Conservation (phyloP, 148 eudicot species). For the Pouteria glomerata region DNA sequence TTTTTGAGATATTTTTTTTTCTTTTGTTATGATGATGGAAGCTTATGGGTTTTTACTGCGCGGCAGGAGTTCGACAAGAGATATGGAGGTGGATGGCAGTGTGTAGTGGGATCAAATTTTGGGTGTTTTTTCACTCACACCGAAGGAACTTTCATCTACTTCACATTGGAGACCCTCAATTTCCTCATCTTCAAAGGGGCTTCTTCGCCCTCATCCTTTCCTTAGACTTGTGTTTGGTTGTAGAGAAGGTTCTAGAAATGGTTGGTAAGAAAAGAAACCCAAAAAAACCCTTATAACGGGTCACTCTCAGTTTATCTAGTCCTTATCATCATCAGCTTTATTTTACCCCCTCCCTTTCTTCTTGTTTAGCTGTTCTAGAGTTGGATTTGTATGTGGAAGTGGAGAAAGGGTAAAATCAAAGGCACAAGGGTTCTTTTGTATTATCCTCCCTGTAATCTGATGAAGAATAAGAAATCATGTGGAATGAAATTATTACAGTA, state of each 20-base stretch:
- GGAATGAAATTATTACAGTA: too few relatives aligned
- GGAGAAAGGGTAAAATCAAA: neutral
- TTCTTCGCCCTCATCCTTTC: conserved; percentile 22
- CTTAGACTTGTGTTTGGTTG: neutral
- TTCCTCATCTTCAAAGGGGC: conserved; percentile 98
- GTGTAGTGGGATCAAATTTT: conserved; percentile 95
- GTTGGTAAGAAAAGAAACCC: neutral
- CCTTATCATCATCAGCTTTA: neutral
- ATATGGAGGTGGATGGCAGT: conserved; percentile 95
- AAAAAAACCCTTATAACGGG: too few relatives aligned
- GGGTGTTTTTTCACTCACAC: conserved; percentile 92
- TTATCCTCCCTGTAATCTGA: too few relatives aligned
- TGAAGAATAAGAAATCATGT: too few relatives aligned
- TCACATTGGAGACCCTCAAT: conserved; percentile 82
- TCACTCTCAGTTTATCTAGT: too few relatives aligned
- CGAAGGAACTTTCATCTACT: conserved; percentile 88
- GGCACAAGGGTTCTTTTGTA: too few relatives aligned
- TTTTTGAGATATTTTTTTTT: neutral
- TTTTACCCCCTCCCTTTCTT: neutral
- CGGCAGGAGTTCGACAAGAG: conserved; percentile 87
- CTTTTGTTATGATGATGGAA: neutral
- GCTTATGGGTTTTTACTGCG: too few relatives aligned
- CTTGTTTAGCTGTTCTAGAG: neutral
- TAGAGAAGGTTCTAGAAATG: neutral
- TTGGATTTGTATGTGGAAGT: neutral